These are phyloP conservation scores for Solanum dulcamara DNA, from an alignment of 257 asterid species.

Conservation along the genomic window DNA sequence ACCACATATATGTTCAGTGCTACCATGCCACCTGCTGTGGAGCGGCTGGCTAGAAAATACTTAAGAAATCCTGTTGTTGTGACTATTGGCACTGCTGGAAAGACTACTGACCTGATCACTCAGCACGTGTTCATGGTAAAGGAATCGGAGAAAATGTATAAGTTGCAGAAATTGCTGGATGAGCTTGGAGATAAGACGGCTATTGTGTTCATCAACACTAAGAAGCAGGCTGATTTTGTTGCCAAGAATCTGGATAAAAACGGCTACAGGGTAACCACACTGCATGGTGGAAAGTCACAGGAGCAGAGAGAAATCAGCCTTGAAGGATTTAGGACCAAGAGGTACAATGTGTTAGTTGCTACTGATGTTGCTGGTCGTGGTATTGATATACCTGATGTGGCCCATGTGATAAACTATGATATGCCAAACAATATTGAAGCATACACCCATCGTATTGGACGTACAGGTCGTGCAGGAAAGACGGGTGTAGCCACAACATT, in stretches of 20 bases:
- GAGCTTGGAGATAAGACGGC: conserved; percentile 55
- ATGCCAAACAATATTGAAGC: conserved; percentile 26
- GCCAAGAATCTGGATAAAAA: conserved; percentile 33
- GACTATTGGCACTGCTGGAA: conserved; percentile 52
- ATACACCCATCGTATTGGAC: conserved; percentile 4
- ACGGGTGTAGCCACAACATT: conserved; percentile 54
- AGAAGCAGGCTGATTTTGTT: conserved; percentile 40
- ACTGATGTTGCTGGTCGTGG: conserved; percentile 68
- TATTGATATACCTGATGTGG: conserved; percentile 55
- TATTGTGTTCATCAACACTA: conserved; percentile 46
- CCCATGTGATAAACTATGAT: conserved; percentile 50
- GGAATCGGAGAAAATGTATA: conserved; percentile 45
- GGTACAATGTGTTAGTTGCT: conserved; percentile 47
- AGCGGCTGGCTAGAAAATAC: conserved; percentile 50
- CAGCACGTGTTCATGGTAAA: conserved; percentile 45
- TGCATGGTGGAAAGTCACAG: conserved; percentile 66
- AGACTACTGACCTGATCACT: conserved; percentile 40
- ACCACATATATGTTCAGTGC: conserved; percentile 60
- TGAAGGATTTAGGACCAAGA: conserved; percentile 51
- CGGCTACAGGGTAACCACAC: conserved; percentile 43
- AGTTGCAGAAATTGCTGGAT: conserved; percentile 35
- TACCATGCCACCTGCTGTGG: conserved; percentile 55
- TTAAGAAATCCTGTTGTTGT: conserved; percentile 58
- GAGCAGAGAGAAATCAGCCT: conserved; percentile 51
- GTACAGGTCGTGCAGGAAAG: conserved; percentile 18